These are phyloP conservation scores for Plasmopara viticola DNA, from an alignment of 352 stramenopile genomes.

Conservation along the genomic window DNA sequence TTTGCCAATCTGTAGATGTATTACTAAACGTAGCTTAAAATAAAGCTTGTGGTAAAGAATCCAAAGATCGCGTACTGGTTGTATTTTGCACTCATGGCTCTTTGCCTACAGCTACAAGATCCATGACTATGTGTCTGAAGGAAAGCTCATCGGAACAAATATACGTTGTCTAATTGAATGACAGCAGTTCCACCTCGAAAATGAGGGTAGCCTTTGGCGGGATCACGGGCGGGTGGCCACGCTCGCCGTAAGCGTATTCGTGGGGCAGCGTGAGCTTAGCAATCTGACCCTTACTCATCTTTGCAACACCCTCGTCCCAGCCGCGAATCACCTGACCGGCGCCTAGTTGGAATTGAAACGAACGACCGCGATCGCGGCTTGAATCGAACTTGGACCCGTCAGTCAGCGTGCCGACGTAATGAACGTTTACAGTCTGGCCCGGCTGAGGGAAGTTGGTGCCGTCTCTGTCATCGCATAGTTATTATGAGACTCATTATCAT, in stretches of 20 bases:
- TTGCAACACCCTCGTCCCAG: slow-evolving; percentile 68
- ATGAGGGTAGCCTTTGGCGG: slow-evolving; percentile 89
- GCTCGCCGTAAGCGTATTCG: slow-evolving; percentile 92
- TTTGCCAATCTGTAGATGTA: no score
- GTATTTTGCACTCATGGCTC: no score
- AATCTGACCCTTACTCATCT: slow-evolving; percentile 91
- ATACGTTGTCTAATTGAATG: slow-evolving; percentile 40
- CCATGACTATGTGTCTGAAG: no score
- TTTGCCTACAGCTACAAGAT: no score
- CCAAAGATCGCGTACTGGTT: no score
- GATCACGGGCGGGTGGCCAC: slow-evolving; percentile 85
- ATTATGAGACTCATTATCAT: background rate
- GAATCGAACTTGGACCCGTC: slow-evolving; percentile 82
- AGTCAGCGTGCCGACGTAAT: slow-evolving; percentile 73
- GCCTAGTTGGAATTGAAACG: slow-evolving; percentile 77
- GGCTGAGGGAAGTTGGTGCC: slow-evolving; percentile 67
- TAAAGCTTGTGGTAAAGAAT: no score
- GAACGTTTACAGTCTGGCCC: slow-evolving; percentile 65
- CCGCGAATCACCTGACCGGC: slow-evolving; percentile 73
- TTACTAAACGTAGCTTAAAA: no score
- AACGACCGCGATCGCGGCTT: slow-evolving; percentile 63
- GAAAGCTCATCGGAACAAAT: no score
- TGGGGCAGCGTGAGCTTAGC: slow-evolving; percentile 89
- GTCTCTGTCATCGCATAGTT: slow-evolving; percentile 33
- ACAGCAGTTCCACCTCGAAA: slow-evolving; percentile 91